phyloP scores from a whole-genome alignment of 2,329 filamentous ascomycete species.

The Aureobasidium sp. region DNA sequence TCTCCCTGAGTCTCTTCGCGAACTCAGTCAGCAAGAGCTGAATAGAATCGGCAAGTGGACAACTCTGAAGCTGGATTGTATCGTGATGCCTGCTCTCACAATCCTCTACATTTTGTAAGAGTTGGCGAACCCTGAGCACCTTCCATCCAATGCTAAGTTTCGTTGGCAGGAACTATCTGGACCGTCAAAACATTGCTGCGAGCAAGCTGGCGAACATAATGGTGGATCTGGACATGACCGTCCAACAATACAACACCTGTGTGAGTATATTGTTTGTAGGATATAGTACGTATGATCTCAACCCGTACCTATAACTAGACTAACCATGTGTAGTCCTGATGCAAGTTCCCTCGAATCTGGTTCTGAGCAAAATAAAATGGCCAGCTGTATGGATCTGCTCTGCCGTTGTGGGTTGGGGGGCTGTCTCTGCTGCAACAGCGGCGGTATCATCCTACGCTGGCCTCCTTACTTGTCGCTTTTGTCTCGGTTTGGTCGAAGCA shows the following conservation, averaged over 20 bases:
- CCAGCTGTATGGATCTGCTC: constrained; percentile 36
- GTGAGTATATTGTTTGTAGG: constrained; percentile 50
- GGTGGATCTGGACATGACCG: constrained; percentile 48
- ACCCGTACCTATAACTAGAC: constrained; percentile 33
- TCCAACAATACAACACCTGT: constrained; percentile 46
- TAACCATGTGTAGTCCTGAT: constrained; percentile 32
- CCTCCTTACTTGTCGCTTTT: constrained; percentile 42
- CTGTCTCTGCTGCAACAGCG: constrained; percentile 37
- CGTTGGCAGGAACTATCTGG: constrained; percentile 64
- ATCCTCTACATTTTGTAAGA: constrained; percentile 16
- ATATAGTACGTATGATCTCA: constrained; percentile 34
- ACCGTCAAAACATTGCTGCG: constrained; percentile 65
- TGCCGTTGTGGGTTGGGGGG: constrained; percentile 39
- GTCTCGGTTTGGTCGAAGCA: constrained; percentile 50
- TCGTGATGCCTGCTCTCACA: constrained; percentile 12
- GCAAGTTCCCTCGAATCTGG: constrained; percentile 38
- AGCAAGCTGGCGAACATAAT: constrained; percentile 64
- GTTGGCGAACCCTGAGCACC: background rate
- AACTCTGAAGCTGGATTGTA: constrained; percentile 9
- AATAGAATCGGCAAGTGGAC: constrained; percentile 7
- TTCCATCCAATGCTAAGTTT: background rate
- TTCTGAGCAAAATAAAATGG: constrained; percentile 39
- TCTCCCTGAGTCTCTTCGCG: constrained; percentile 7
- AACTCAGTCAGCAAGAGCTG: constrained; percentile 1
- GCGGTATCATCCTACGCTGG: constrained; percentile 38